phyloP scores from a whole-genome alignment of 371 early-diverging fungal genomes.

The Mortierella sp. region DNA sequence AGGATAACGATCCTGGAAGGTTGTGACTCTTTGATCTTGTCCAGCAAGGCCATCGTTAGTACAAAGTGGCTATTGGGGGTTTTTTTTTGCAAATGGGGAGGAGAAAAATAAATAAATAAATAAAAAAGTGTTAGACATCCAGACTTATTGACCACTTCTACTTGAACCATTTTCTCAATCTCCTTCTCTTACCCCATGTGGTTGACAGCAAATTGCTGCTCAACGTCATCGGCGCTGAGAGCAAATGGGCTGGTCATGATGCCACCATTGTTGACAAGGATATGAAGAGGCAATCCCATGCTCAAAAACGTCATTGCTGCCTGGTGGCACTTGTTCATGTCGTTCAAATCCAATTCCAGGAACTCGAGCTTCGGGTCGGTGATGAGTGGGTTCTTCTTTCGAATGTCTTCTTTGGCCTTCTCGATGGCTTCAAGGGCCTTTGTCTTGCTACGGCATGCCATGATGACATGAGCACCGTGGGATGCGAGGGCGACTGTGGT shows the following conservation, averaged over 20 bases:
- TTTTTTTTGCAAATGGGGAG: too few relatives aligned
- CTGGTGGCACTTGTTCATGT: constrained; percentile 59
- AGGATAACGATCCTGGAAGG: constrained; percentile 62
- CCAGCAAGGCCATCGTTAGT: constrained; percentile 74
- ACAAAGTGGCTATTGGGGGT: constrained; percentile 74
- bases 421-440: constrained; percentile 61
- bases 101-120: constrained; percentile 46
- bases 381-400: constrained; percentile 1
- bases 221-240: constrained; percentile 77
- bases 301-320: constrained; percentile 65
- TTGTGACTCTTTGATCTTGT: constrained; percentile 61
- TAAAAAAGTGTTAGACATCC: background rate
- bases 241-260: constrained; percentile 75
- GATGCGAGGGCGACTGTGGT: constrained; percentile 70
- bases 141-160: constrained; percentile 8
- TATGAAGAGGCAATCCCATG: constrained; percentile 60
- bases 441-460: constrained; percentile 69
- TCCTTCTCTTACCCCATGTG: constrained; percentile 36
- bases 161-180: too few relatives aligned
- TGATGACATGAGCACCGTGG: constrained; percentile 68
- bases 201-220: constrained; percentile 57
- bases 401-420: constrained; percentile 57
- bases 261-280: constrained; percentile 79
- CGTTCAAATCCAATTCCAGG: constrained; percentile 67
- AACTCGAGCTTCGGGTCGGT: constrained; percentile 56